Evolutionary conservation across 139 green algal genomes (phyloP).

Genomic region (Asterochloris erici): DNA sequence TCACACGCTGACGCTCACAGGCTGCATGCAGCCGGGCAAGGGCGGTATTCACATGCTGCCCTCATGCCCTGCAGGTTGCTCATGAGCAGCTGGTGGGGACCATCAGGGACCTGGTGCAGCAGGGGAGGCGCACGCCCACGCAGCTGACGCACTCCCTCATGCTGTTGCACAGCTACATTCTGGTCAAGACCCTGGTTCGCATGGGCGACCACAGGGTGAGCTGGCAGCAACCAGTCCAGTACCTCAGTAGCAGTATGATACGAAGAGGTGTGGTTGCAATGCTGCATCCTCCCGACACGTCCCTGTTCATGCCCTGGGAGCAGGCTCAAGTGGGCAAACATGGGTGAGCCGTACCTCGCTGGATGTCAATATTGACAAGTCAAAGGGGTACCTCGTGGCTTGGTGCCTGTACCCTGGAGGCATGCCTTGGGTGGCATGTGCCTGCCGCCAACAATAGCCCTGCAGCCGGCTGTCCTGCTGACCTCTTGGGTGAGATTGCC

Average conservation of each 20-base stretch:
- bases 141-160: slow-evolving; percentile 55
- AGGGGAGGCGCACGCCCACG: slow-evolving; percentile 28
- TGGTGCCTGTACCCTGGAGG: neutral
- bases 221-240: no score
- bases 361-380: neutral
- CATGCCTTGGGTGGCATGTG: neutral
- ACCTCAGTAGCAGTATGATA: no score
- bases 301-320: no score
- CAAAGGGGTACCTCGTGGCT: neutral
- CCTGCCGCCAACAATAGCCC: neutral
- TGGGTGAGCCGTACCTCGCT: no score
- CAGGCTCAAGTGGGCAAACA: no score
- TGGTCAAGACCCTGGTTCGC: slow-evolving; percentile 73
- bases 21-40: no score
- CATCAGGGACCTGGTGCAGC: slow-evolving; percentile 46
- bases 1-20: no score
- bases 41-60: no score
- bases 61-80: slow-evolving; percentile 25
- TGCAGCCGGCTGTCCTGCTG: neutral
- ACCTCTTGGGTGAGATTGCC: neutral
- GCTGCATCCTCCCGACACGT: no score
- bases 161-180: slow-evolving; percentile 70
- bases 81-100: slow-evolving; percentile 69
- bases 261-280: no score
- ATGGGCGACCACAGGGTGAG: slow-evolving; percentile 52